Conservation (phyloP, 805 yeast species). For the Candida gorgasii region DNA sequence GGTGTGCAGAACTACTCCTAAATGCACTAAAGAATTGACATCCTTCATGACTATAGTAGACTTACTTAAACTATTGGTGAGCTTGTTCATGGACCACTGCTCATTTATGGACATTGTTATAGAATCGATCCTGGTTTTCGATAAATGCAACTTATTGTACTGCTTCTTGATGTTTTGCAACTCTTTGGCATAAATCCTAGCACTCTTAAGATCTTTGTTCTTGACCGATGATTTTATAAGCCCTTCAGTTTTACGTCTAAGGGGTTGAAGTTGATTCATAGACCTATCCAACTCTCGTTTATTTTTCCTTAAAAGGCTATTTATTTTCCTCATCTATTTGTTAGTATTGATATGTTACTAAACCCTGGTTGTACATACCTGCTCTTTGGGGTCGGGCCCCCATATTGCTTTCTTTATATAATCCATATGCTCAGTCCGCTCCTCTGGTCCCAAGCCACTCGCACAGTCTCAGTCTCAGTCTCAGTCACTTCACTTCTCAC, state of each 20-base stretch:
- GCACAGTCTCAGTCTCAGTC: no score
- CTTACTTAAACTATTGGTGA: constrained; percentile 77
- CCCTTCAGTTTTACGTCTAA: constrained; percentile 74
- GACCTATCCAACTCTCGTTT: constrained; percentile 83
- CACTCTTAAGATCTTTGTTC: constrained; percentile 73
- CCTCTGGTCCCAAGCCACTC: background rate
- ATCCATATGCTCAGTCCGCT: no score
- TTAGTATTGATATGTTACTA: constrained; percentile 23
- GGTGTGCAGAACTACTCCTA: constrained; percentile 79
- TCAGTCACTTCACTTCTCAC: background rate
- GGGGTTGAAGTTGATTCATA: constrained; percentile 54
- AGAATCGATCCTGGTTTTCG: constrained; percentile 84
- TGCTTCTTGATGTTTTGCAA: constrained; percentile 72
- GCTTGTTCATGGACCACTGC: constrained; percentile 80
- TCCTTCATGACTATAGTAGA: constrained; percentile 86
- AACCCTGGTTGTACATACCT: constrained; percentile 42
- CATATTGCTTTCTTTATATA: constrained; percentile 81
- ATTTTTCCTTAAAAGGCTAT: constrained; percentile 77
- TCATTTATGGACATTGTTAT: constrained; percentile 89
- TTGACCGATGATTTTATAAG: constrained; percentile 75
- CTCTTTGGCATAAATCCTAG: constrained; percentile 81
- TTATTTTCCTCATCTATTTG: constrained; percentile 66
- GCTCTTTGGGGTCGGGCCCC: constrained; percentile 97
- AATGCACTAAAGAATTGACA: constrained; percentile 70
- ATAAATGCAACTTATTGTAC: constrained; percentile 67